A percentile compares a stretch with the other conserved stretches of the same genome.
These are phyloP conservation scores for Beauveria australis DNA, from an alignment of 2,329 filamentous ascomycete species.

Conservation along the genomic window DNA sequence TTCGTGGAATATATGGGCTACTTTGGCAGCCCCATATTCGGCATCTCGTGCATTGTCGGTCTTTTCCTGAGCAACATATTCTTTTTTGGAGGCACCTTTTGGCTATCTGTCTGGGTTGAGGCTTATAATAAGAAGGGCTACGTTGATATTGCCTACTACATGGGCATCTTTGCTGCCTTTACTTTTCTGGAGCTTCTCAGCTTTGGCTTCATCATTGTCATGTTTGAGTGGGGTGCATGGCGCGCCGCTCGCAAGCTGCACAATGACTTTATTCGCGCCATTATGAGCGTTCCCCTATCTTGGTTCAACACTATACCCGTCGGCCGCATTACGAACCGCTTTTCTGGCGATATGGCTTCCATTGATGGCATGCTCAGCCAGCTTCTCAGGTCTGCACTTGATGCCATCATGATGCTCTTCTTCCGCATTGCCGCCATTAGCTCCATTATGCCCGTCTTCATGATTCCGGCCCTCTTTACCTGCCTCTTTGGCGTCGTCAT, in stretches of 20 bases:
- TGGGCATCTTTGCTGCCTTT: conserved; percentile 42
- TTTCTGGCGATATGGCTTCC: conserved; percentile 49
- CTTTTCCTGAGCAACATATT: conserved; percentile 33
- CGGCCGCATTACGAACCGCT: conserved; percentile 46
- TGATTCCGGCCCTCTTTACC: conserved; percentile 36
- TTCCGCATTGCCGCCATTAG: conserved; percentile 40
- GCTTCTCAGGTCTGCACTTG: conserved; percentile 35
- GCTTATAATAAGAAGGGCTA: conserved; percentile 36
- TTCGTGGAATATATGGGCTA: conserved; percentile 44
- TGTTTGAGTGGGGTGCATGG: conserved; percentile 49
- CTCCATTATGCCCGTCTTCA: conserved; percentile 44
- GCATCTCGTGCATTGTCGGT: conserved; percentile 29
- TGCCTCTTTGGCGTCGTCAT: conserved; percentile 37
- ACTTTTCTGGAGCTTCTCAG: conserved; percentile 35
- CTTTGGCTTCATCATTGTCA: conserved; percentile 33
- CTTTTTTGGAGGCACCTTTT: conserved; percentile 35
- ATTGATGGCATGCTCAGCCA: conserved; percentile 41
- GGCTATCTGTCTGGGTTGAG: conserved; percentile 48
- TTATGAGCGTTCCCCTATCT: conserved; percentile 45
- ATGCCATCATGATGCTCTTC: conserved; percentile 33
- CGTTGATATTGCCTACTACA: conserved; percentile 40
- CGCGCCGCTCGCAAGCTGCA: conserved; percentile 46
- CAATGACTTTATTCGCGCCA: conserved; percentile 40
- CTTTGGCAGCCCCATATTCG: conserved; percentile 39
- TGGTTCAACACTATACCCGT: conserved; percentile 49